Evolutionary conservation across 345 rosid species (phyloP).

Genomic region (Combretum micranthum): DNA sequence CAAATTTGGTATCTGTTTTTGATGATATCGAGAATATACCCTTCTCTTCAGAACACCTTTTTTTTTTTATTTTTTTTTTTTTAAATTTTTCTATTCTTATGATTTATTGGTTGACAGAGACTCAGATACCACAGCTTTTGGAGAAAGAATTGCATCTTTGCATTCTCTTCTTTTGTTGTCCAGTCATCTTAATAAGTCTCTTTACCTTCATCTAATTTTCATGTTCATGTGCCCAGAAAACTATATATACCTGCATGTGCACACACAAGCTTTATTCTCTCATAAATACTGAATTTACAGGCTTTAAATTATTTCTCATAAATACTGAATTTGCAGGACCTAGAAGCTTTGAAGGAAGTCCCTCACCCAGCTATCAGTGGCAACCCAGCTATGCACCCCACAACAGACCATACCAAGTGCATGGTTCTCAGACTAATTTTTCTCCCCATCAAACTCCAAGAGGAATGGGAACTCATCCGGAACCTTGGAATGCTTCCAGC

Average conservation of each 20-base stretch:
- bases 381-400: constrained; percentile 23
- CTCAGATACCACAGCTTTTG: too few relatives aligned
- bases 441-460: constrained; percentile 27
- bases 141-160: too few relatives aligned
- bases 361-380: constrained; percentile 33
- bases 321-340: constrained; percentile 27
- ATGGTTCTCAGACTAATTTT: constrained; percentile 22
- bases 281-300: too few relatives aligned
- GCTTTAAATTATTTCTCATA: not conserved
- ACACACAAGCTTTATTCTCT: constrained; percentile 17
- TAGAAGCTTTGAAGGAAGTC: constrained; percentile 20
- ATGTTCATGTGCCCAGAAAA: not conserved
- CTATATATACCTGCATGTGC: not conserved
- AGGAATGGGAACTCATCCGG: constrained; percentile 25
- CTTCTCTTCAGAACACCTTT: too few relatives aligned
- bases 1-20: too few relatives aligned
- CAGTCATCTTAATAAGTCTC: too few relatives aligned
- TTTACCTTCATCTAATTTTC: not conserved
- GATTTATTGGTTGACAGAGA: too few relatives aligned
- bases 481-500: constrained; percentile 29
- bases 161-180: too few relatives aligned
- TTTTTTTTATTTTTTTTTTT: too few relatives aligned
- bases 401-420: constrained; percentile 32
- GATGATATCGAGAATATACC: too few relatives aligned
- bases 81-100: too few relatives aligned